Evolutionary conservation across 208 protist species (phyloP), one percentile per base, ranked within the genome.

Genomic region (Phytomonas francai): DNA sequence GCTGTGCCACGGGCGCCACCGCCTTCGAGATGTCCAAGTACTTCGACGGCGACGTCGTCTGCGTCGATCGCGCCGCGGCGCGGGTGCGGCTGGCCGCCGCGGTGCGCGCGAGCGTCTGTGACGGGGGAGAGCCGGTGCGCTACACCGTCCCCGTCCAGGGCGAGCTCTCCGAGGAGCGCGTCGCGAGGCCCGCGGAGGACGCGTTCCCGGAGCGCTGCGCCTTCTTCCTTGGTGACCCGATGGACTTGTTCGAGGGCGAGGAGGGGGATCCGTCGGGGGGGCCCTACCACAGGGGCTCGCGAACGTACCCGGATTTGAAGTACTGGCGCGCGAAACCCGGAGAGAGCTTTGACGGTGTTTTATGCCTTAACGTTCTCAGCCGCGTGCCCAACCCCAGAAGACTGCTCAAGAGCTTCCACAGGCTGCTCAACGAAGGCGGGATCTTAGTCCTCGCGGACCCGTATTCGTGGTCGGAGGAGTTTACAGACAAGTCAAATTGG

Each of bases 401-500:
- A 36, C 78, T 95, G 30, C 79, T 97, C 27, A 59, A 81, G 65
- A 76, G 70, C 45, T 73, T 91, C 58, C 39, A 58, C 25, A 65
- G 58, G 32, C 62, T 91, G 34, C 67, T 95, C 22, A 64, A 65
- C n/a, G 36, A 65, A 30, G 87, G 83, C 12, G 91, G 88, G 25
- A 66, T 94, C 14, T 73, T 96, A 12, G 83, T 97, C 11, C 68
- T 97, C 6, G 72, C 80, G 8, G 88, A 87, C 31, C 90, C 92
- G 8, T 97, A 94, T 84, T 92, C 85, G 16, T 96, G 88, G 86
- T 83, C 86, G 74, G 84, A 87, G 63, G 72, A 82, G 34, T 86
- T 79, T 34, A 95, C 89, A 32, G 51, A 66, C 12, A 73, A 73
- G 62, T 70, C 70, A 16, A 77, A 85, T 59, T 96, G 88, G 87